Base-by-base conservation (phyloP, 2,329 filamentous ascomycete species). In the Fusarium musae region DNA sequence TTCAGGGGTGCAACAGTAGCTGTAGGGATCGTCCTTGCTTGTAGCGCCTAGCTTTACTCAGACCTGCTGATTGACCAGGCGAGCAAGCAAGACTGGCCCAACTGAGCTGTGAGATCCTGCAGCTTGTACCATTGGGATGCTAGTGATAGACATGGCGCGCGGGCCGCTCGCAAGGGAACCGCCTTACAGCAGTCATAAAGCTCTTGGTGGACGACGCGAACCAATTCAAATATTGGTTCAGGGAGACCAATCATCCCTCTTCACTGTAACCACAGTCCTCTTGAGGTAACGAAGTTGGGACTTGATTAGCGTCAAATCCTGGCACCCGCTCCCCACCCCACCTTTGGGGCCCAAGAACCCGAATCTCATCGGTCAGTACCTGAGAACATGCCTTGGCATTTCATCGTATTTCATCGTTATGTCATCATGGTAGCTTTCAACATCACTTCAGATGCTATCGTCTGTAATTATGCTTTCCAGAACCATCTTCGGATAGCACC, bases 21-120 rank as follows among this genome's bases (percentile, higher is more conserved):
- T 67, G 71, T 66, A 74, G 53, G 66, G 76, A 77, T 78, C 66
- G 66, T 53, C 74, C 72, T 69, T 72, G 70, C 71, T 58, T 74
- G 75, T 72, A 77, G 69, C 64, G 54, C 66, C 67, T 71, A 66
- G 53, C 34, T 62, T 54, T 21, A 46, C 52, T 32, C 37, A 65
- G 50, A 46, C 59, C 66, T 53, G 46, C 59, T 72, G 63, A 71
- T 50, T 70, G 67, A 67, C 42, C 58, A 66, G 53, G 47, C 44
- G 66, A 63, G 53, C 54, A 57, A 47, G 53, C 53, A 66, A 49
- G 62, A 63, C 70, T 62, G 58, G 54, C 54, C 53, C 40, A 52
- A 68, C 58, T 62, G 58, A 43, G 53, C 52, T 69, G 59, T 68
- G 37, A 75, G 69, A 62, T 63, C 72, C 61, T 73, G 69, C 65